A percentile compares a stretch with the other conserved stretches of the same genome.
These are phyloP conservation scores for Pythium periplocum DNA, from an alignment of 352 stramenopile species.

Conservation along the genomic window DNA sequence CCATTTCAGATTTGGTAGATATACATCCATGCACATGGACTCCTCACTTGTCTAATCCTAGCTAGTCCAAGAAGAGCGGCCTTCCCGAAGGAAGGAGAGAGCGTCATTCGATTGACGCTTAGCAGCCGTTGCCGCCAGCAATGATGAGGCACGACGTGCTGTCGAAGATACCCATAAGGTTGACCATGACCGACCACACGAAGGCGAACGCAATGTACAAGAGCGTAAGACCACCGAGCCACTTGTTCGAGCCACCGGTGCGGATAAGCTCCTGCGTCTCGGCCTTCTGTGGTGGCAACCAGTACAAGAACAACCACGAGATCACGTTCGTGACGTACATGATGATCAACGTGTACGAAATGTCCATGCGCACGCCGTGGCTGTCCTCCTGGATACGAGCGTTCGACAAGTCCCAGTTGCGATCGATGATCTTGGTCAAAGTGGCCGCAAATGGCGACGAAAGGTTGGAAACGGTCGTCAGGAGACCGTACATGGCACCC, in stretches of 20 bases:
- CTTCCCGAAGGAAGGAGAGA: too few species aligned
- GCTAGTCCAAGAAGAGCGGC: too few species aligned
- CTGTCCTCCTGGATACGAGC: slow-evolving; percentile 24
- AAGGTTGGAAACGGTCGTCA: slow-evolving; percentile 36
- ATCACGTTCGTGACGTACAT: slow-evolving; percentile 23
- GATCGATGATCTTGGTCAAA: slow-evolving; percentile 23
- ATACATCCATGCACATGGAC: too few species aligned
- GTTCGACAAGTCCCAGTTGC: slow-evolving; percentile 24
- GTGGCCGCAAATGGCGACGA: slow-evolving; percentile 27
- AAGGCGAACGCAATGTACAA: slow-evolving; percentile 23
- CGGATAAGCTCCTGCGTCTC: slow-evolving; percentile 26
- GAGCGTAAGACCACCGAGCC: slow-evolving; percentile 20
- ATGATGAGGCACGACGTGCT: slow-evolving; percentile 29
- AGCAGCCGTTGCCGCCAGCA: slow-evolving; percentile 30
- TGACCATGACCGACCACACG: slow-evolving; percentile 25
- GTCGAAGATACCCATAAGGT: slow-evolving; percentile 33
- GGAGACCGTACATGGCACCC: slow-evolving; percentile 31
- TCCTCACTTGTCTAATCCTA: too few species aligned
- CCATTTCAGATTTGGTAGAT: too few species aligned
- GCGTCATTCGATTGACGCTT: slow-evolving; percentile 3
- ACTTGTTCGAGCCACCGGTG: slow-evolving; percentile 15
- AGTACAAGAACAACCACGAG: slow-evolving; percentile 21
- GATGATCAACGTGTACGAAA: slow-evolving; percentile 28
- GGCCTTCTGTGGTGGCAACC: slow-evolving; percentile 28
- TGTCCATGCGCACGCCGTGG: slow-evolving; percentile 21